Conservation (phyloP, 257 asterid species). For the Nicotiana benthamiana region DNA sequence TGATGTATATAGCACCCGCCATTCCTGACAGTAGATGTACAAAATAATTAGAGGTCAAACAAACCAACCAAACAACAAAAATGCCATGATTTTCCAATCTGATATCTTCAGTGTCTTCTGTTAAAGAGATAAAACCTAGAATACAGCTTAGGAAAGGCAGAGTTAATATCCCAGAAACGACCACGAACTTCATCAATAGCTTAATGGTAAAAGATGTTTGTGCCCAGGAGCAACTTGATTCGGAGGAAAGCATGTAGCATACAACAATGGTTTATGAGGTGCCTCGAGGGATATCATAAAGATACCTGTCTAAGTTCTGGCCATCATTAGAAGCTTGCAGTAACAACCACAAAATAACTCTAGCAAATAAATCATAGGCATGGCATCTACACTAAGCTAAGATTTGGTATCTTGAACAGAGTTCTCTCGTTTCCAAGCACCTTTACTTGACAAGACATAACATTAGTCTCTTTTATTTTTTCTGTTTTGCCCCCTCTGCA, state of each 20-base stretch:
- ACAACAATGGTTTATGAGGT: background rate
- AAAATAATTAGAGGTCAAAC: slow-evolving; percentile 1
- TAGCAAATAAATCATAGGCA: background rate
- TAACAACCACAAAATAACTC: background rate
- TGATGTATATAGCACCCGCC: slow-evolving; percentile 97
- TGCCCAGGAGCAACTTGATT: background rate
- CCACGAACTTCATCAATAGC: background rate
- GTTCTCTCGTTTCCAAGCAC: background rate
- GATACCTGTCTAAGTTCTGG: background rate
- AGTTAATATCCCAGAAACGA: background rate
- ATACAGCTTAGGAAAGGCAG: background rate
- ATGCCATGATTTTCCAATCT: background rate
- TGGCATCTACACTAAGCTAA: background rate
- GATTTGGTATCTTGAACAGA: background rate
- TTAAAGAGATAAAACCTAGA: background rate
- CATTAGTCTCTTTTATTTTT: background rate
- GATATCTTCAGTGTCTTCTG: background rate
- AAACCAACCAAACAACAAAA: background rate
- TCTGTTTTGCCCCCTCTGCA: background rate
- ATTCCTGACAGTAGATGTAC: slow-evolving; percentile 44
- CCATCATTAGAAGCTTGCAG: background rate
- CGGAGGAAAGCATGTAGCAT: background rate
- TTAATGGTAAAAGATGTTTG: background rate
- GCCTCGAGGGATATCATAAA: background rate
- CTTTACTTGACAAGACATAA: background rate